Evolutionary conservation across 148 eudicot species (phyloP), one percentile per base, ranked within the genome.

Genomic region (Camellia lanceoleosa): DNA sequence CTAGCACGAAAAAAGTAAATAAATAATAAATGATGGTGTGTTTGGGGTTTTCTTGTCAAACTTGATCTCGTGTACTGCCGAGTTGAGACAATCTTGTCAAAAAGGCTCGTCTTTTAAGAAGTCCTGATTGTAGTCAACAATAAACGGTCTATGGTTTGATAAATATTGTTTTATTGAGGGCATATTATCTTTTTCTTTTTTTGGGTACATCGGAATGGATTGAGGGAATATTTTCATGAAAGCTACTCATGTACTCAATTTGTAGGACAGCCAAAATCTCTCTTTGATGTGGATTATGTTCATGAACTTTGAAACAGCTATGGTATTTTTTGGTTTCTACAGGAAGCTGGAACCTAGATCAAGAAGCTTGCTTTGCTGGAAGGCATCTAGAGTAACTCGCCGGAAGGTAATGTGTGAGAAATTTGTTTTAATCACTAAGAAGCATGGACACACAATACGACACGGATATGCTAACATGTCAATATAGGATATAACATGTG

Each of bases 331-430:
- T 49, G 52, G 71, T 79, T 75, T 74, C 59, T 16, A 76, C 92
- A 94, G 98, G 90, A 92, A 91, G 84, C 75, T 92, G 81, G 98
- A 94, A 82, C 84, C 98, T 54, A 92, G 94, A 80, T 92, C 98
- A 8, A 90, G 98, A 82, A 87, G 84, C 85, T 83, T 92, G 89
- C 89, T 92, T 63, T 94, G 97, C 81, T 94, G 97, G 95, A 94
- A 91, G 78, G 72, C 92, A 70, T 82, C 95, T 23, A 92, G 81
- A 84, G 81, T 84, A 51, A 80, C 92, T 75, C 84, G 89, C 47
- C 78, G 88, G 38, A 92, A 92, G 98, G 98, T 93, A 90, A 80
- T 54, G 19, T 19, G 30, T 66, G 59, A 19, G 44, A 38, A 15
- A 49, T 80, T 62, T 61, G 9, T 20, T 15, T 7, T 52, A 4